Base-by-base conservation (phyloP, 768 basidiomycete species). In the Mycena pura region DNA sequence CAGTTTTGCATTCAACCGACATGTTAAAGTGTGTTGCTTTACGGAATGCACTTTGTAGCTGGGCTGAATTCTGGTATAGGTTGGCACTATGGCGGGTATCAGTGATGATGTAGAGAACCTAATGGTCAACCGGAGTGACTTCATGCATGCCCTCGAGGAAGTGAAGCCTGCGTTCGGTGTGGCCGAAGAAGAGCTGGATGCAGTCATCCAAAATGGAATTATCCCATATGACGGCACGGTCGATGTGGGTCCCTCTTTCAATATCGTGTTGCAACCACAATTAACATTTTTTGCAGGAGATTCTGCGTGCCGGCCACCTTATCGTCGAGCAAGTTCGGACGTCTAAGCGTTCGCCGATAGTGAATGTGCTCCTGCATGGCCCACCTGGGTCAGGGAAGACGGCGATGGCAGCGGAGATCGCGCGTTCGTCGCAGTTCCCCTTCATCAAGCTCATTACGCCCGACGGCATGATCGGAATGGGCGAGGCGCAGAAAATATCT, bases 381-480 rank as follows among this genome's bases (percentile, higher is more conserved):
- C 89, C 92, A 0, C 85, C 96, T 19, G 93, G 93, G 4, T 86
- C 94, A 9, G 97, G 97, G 17, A 99, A 99, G 79, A 96, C 96
- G 0, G 96, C 96, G 0, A 77, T 99, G 43, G 96, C 92, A 2
- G 96, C 95, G 6, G 91, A 92, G 5, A 96, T 99, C 56, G 97
- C 96, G 2, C 89, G 93, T 77, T 85, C 86, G 24, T 98, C 96
- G n/a, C 81, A 90, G 64, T 99, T 89, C 76, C 97, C 97, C 0
- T 99, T 99, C 80, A 96, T 99, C 80, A 99, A 99, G 74, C 83
- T 99, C 36, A 87, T 99, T 58, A 93, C 95, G 3, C 94, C 97
- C 0, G 97, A 98, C 70, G 89, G 84, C 68, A 99, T 99, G 97
- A 92, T 99, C 62, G 97, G 97, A 8, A 96, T 86, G 74, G 87